Conservation (phyloP, 257 asterid species). For the Gardenia jasminoides region DNA sequence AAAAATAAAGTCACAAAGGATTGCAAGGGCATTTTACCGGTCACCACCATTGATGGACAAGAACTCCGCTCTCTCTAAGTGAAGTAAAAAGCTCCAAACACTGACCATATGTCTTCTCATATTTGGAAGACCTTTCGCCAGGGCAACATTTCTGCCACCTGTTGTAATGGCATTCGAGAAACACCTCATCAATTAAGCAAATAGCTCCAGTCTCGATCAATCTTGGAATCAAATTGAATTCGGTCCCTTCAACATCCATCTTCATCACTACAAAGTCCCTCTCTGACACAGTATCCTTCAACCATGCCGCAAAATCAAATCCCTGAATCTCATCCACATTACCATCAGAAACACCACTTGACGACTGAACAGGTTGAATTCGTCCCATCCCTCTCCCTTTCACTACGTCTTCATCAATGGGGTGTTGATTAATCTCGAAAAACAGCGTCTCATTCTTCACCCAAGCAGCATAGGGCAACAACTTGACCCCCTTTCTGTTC, state of each 20-base stretch:
- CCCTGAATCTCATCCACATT: constrained; percentile 77
- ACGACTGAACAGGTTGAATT: constrained; percentile 76
- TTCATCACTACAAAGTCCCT: constrained; percentile 92
- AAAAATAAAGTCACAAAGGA: background rate
- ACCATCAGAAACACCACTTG: constrained; percentile 40
- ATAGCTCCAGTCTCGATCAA: constrained; percentile 81
- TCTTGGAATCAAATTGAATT: constrained; percentile 83
- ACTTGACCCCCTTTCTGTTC: constrained; percentile 71
- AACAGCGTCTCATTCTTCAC: constrained; percentile 74
- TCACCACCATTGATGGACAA: constrained; percentile 98
- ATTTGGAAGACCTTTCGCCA: constrained; percentile 78
- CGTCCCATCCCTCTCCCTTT: constrained; percentile 94
- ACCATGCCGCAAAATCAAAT: constrained; percentile 91
- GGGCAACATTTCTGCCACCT: constrained; percentile 99
- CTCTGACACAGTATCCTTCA: constrained; percentile 60
- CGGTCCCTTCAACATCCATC: constrained; percentile 99
- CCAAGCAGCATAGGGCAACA: constrained; percentile 96
- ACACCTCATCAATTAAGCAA: constrained; percentile 86
- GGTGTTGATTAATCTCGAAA: constrained; percentile 82
- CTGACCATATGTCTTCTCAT: constrained; percentile 75
- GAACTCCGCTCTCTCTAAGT: constrained; percentile 80
- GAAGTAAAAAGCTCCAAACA: constrained; percentile 78
- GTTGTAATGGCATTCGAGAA: constrained; percentile 94
- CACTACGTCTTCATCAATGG: constrained; percentile 57
- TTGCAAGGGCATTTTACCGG: constrained; percentile 26